Evolutionary conservation across 2,329 filamentous ascomycete species (phyloP).

Genomic region (Cercospora citrullina): DNA sequence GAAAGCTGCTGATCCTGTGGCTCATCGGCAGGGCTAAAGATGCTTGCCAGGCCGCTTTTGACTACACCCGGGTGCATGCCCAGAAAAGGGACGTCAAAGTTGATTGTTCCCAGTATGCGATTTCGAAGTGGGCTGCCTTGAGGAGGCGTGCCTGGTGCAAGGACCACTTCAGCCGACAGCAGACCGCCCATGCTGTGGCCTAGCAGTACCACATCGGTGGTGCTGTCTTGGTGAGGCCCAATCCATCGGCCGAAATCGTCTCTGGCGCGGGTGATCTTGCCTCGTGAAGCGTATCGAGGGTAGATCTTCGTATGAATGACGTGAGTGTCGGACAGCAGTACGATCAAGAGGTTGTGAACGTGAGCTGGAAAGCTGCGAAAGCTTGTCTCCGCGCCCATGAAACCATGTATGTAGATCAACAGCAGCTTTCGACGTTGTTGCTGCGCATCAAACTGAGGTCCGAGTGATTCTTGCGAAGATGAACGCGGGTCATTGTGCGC

Average conservation of each 20-base stretch:
- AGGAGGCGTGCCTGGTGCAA: conserved; percentile 51
- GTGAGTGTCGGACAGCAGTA: conserved; percentile 69
- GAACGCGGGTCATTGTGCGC: conserved; percentile 44
- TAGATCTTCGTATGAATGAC: conserved; percentile 85
- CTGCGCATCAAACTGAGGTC: conserved; percentile 39
- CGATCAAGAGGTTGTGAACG: conserved; percentile 72
- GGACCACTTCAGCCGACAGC: conserved; percentile 73
- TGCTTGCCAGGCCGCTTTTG: conserved; percentile 74
- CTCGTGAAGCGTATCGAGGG: conserved; percentile 74
- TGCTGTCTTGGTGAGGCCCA: conserved; percentile 69
- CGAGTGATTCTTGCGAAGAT: conserved; percentile 49
- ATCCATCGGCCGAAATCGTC: conserved; percentile 86
- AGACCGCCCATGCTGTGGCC: conserved; percentile 92
- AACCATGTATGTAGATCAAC: conserved; percentile 84
- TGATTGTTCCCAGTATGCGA: conserved; percentile 75
- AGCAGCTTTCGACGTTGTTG: conserved; percentile 60
- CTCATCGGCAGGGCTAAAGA: conserved; percentile 61
- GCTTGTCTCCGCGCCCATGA: conserved; percentile 83
- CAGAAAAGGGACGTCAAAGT: conserved; percentile 82
- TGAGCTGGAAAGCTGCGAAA: conserved; percentile 87
- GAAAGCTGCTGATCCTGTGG: conserved; percentile 25
- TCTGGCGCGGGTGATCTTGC: conserved; percentile 68
- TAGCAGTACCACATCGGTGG: conserved; percentile 77
- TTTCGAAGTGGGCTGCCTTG: conserved; percentile 60
- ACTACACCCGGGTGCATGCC: conserved; percentile 88